A percentile compares a stretch with the other conserved stretches of the same genome.
These are phyloP conservation scores for Didymella lethalis DNA, from an alignment of 2,329 filamentous ascomycete species.

Conservation along the genomic window DNA sequence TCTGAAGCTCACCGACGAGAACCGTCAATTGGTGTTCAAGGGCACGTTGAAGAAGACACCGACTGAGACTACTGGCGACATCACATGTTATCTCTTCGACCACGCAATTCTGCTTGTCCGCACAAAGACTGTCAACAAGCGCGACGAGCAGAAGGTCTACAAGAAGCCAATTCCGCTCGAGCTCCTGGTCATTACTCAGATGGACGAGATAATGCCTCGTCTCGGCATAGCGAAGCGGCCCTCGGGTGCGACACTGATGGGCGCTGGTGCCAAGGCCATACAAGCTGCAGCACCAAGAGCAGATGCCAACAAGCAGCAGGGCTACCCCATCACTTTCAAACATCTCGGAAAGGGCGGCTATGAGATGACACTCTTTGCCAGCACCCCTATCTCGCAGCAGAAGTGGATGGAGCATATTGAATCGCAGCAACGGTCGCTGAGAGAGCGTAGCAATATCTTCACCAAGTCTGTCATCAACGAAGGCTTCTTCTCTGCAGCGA, in stretches of 20 bases:
- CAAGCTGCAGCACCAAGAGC: conserved; percentile 53
- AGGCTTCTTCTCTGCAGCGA: conserved; percentile 87
- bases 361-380: conserved; percentile 86
- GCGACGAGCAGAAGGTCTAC: conserved; percentile 94
- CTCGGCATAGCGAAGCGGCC: conserved; percentile 82
- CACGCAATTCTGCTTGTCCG: conserved; percentile 92
- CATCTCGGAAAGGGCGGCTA: conserved; percentile 96
- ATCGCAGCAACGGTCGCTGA: conserved; percentile 83
- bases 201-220: conserved; percentile 92
- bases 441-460: conserved; percentile 76
- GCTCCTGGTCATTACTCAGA: conserved; percentile 89
- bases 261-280: conserved; percentile 57
- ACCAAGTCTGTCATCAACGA: conserved; percentile 76
- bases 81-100: conserved; percentile 95
- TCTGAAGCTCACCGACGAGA: conserved; percentile 91
- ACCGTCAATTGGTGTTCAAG: conserved; percentile 92
- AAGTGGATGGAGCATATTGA: conserved; percentile 99
- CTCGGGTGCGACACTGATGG: conserved; percentile 75
- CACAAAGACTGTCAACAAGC: conserved; percentile 90
- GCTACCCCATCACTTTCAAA: conserved; percentile 94
- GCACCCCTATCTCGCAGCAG: conserved; percentile 83
- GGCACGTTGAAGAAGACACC: conserved; percentile 91
- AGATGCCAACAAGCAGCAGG: conserved; percentile 66
- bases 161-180: conserved; percentile 94
- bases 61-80: conserved; percentile 80